A percentile compares a stretch with the other conserved stretches of the same genome.
Evolutionary conservation across 805 yeast species (phyloP).

Genomic region (Starmerella riodocensis): DNA sequence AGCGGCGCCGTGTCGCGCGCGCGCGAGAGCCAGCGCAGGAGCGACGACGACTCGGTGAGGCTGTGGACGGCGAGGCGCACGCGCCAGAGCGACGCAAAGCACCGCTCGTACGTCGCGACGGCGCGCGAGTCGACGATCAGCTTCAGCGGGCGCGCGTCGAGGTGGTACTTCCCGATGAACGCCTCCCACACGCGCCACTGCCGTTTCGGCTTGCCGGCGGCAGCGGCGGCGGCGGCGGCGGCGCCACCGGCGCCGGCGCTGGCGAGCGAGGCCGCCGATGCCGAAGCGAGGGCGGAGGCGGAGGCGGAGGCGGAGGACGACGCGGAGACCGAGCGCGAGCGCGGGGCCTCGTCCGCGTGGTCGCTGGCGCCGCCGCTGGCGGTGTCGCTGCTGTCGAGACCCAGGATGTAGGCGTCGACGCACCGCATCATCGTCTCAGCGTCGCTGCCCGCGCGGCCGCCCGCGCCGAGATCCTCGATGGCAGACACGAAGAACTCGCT

Average conservation of each 20-base stretch:
- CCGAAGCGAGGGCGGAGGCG: no score
- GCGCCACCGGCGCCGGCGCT: no score
- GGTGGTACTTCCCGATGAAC: constrained; percentile 34
- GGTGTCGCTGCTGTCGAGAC: constrained; percentile 29
- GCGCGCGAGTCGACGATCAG: constrained; percentile 40
- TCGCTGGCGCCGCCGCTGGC: no score
- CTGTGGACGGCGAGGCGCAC: constrained; percentile 48
- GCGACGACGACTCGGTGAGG: constrained; percentile 25
- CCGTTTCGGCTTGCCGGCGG: neutral
- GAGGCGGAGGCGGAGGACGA: no score
- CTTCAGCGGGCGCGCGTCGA: constrained; percentile 36
- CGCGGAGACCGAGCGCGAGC: no score
- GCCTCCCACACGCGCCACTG: constrained; percentile 14
- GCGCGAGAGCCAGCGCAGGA: constrained; percentile 2
- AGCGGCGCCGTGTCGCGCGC: neutral
- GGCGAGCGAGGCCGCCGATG: no score
- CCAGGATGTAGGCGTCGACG: constrained; percentile 73
- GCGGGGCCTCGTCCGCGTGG: no score
- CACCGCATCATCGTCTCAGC: constrained; percentile 33
- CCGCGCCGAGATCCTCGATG: constrained; percentile 6
- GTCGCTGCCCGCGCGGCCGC: neutral
- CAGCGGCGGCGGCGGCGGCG: neutral
- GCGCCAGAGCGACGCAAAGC: constrained; percentile 79
- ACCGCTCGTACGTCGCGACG: constrained; percentile 46
- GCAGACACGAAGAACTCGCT: constrained; percentile 11